These are phyloP conservation scores for Aspergillus caelatus DNA, from an alignment of 2,329 filamentous ascomycete genomes.

Conservation along the genomic window DNA sequence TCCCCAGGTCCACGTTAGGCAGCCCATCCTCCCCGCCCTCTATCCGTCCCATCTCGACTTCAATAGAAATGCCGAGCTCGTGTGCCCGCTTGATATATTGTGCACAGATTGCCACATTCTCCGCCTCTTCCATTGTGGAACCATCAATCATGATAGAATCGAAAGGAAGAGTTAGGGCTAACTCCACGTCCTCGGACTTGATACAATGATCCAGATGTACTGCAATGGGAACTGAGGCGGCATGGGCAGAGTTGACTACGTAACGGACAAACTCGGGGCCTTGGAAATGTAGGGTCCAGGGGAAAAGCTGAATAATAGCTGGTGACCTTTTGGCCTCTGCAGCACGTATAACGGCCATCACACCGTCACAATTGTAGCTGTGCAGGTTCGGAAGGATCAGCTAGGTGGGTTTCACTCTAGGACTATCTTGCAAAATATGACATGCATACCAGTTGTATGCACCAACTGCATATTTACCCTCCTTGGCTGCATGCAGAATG, in stretches of 20 bases:
- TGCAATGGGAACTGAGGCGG: constrained; percentile 58
- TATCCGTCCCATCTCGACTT: constrained; percentile 69
- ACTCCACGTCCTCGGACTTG: constrained; percentile 55
- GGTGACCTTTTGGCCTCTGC: constrained; percentile 60
- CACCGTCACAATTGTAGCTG: constrained; percentile 67
- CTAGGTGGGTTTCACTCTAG: constrained; percentile 38
- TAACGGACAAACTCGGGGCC: constrained; percentile 54
- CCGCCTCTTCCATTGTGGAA: constrained; percentile 67
- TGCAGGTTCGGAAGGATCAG: constrained; percentile 8
- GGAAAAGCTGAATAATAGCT: constrained; percentile 70
- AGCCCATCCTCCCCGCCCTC: constrained; percentile 73
- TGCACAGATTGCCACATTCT: constrained; percentile 66
- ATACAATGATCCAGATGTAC: constrained; percentile 67
- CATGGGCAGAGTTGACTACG: constrained; percentile 55
- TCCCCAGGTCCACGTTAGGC: constrained; percentile 62
- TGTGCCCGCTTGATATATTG: constrained; percentile 46
- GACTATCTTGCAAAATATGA: no score
- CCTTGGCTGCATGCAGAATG: constrained; percentile 57
- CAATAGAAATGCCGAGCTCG: constrained; percentile 56
- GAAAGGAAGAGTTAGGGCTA: constrained; percentile 60
- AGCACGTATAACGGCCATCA: constrained; percentile 66
- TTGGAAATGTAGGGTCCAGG: constrained; percentile 69
- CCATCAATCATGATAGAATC: constrained; percentile 75
- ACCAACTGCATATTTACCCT: constrained; percentile 58
- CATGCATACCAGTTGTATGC: constrained; percentile 30